phyloP scores from a whole-genome alignment of 192 early-diverging fungal species.

The Lobulomyces angularis region DNA sequence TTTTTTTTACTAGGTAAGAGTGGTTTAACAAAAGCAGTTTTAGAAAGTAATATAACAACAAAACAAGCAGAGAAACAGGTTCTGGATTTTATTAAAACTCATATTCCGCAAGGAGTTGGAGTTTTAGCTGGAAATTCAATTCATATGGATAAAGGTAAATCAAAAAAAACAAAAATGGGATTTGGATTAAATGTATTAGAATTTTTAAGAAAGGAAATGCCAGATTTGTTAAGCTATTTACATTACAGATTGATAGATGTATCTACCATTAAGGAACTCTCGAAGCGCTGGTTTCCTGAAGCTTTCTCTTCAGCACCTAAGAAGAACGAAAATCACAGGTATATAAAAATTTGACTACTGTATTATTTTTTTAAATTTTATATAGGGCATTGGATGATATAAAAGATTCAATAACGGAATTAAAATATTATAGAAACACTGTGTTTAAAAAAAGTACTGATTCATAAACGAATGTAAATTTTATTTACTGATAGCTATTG shows the following conservation, averaged over 20 bases:
- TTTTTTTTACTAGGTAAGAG: slow-evolving; percentile 22
- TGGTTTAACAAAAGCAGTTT: slow-evolving; percentile 65
- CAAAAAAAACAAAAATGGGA: too few relatives aligned
- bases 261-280: slow-evolving; percentile 79
- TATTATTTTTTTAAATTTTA: slow-evolving; percentile 4
- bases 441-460: slow-evolving; percentile 59
- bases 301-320: slow-evolving; percentile 34
- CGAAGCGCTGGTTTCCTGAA: slow-evolving; percentile 59
- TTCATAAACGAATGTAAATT: too few relatives aligned
- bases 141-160: slow-evolving; percentile 81
- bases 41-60: slow-evolving; percentile 51
- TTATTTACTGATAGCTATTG: too few relatives aligned
- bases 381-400: slow-evolving; percentile 82
- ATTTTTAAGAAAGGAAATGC: too few relatives aligned
- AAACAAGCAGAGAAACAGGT: slow-evolving; percentile 59
- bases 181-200: too few relatives aligned
- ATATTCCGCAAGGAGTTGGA: slow-evolving; percentile 48
- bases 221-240: too few relatives aligned
- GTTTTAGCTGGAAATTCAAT: slow-evolving; percentile 88
- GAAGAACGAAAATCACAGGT: slow-evolving; percentile 49
- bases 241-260: slow-evolving; percentile 55
- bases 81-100: slow-evolving; percentile 57
- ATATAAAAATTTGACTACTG: neutral
- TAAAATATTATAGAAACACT: slow-evolving; percentile 55
- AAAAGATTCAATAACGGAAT: slow-evolving; percentile 77